Base-by-base conservation (phyloP, 2,329 filamentous ascomycete genomes). In the Remersonia thermophila region DNA sequence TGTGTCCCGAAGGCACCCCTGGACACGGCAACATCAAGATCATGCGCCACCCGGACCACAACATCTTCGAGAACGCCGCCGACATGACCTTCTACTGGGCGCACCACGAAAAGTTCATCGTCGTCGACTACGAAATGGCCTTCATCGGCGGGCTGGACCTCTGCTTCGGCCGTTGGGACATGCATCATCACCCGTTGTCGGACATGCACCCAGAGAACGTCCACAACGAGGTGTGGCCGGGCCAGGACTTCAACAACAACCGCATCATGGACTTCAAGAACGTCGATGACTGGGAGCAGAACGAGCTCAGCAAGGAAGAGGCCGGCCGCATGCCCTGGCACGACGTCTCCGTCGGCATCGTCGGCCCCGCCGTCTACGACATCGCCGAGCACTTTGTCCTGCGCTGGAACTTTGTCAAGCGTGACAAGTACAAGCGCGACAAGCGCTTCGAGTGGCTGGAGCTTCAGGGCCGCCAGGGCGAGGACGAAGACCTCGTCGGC, bases 321-420 rank as follows among this genome's bases (percentile, higher is more conserved):
- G 93, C 80, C 50, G 87, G 87, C 7, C 80, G 91, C 20, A 96
- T 98, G 91, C 89, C 89, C 0, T 98, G 91, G 91, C 87, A 96
- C 54, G 91, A 98, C 55, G 86, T 95, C 3, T 71, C 83, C 8
- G 93, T 96, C 82, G 86, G 81, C 10, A 49, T 95, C n/a, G 73
- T 91, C 39, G 89, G 91, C 0, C 84, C 87, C 13, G 83, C 79
- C 46, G 83, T 94, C 9, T 86, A 89, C 54, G 89, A 96, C 52
- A 91, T 98, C 48, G 87, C 87, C 0, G 87, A 95, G 59, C 87
- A 96, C 55, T 98, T 96, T 49, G 77, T 93, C 7, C 63, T 95
- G 31, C 76, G 91, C 25, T 96, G 89, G 91, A 96, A 98, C 54
- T 94, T 94, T 51, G 70, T 89, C 61, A 96, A 96, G 61, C 77